Percentiles rank a stretch among this genome's conserved stretches.
Evolutionary conservation across 2,329 filamentous ascomycete species (phyloP).

Genomic region (Exophiala sp.): DNA sequence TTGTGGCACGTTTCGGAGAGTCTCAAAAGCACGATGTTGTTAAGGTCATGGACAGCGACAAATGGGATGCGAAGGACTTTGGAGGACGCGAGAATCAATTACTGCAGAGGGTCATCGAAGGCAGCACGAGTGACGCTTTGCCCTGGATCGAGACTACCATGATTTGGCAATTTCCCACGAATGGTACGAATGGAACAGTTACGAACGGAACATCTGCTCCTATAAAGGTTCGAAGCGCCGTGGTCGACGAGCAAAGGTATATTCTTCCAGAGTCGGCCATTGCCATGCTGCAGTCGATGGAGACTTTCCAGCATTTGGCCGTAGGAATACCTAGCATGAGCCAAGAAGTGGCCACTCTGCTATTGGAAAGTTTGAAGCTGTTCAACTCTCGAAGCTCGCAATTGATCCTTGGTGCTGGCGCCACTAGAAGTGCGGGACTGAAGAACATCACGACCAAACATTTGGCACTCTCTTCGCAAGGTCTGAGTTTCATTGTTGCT

Average conservation of each 20-base stretch:
- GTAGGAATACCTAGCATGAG: constrained; percentile 86
- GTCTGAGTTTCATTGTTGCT: constrained; percentile 79
- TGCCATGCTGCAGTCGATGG: constrained; percentile 74
- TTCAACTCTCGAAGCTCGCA: constrained; percentile 98
- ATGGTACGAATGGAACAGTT: constrained; percentile 25
- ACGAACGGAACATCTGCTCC: constrained; percentile 40
- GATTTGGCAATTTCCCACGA: constrained; percentile 45
- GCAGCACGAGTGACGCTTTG: constrained; percentile 57
- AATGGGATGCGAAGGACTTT: constrained; percentile 65
- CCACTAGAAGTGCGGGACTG: constrained; percentile 79
- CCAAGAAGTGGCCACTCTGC: constrained; percentile 68
- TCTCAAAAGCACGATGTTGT: constrained; percentile 56
- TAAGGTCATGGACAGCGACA: constrained; percentile 58
- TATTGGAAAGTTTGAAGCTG: constrained; percentile 82
- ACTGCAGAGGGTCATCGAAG: constrained; percentile 54
- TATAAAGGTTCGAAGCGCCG: constrained; percentile 63
- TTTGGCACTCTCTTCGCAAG: constrained; percentile 84
- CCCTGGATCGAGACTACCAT: constrained; percentile 51
- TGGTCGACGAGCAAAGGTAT: constrained; percentile 80
- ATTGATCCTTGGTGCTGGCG: constrained; percentile 89
- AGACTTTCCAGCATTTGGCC: constrained; percentile 77
- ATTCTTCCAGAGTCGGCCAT: constrained; percentile 81
- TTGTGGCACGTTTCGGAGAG: constrained; percentile 57
- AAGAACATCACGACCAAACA: constrained; percentile 98
- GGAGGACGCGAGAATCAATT: constrained; percentile 49